phyloP scores from a whole-genome alignment of 2,329 filamentous ascomycete genomes.

The Colletotrichum sp. region DNA sequence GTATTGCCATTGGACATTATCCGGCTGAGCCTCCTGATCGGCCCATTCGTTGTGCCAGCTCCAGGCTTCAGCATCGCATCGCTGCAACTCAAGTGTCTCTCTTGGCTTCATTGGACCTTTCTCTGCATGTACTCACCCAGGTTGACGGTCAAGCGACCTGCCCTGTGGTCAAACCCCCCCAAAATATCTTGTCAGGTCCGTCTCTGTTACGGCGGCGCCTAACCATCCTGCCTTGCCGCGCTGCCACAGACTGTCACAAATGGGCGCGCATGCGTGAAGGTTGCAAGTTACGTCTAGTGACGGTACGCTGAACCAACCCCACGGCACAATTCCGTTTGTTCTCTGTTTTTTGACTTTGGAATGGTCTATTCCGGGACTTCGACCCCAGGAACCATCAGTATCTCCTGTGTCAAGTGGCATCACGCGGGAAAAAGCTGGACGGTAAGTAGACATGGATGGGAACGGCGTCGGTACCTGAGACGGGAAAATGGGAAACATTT shows the following conservation, averaged over 20 bases:
- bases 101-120: not conserved
- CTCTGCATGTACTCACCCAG: not conserved
- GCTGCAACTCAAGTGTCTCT: not conserved
- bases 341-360: not conserved
- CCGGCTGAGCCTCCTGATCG: not conserved
- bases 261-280: not conserved
- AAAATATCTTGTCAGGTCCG: not conserved
- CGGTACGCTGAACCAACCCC: not conserved
- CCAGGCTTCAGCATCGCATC: conserved; percentile 16
- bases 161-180: not conserved
- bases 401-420: not conserved
- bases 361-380: not conserved
- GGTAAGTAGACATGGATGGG: not conserved
- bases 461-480: not conserved
- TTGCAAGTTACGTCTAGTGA: not conserved
- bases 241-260: not conserved
- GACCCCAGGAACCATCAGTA: not conserved
- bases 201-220: not conserved
- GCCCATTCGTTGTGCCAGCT: not conserved
- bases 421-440: not conserved
- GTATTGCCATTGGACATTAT: not conserved
- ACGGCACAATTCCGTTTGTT: not conserved
- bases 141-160: not conserved
- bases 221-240: not conserved
- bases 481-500: not conserved